Evolutionary conservation across 257 asterid species (phyloP).

Genomic region (Plantago elongata): DNA sequence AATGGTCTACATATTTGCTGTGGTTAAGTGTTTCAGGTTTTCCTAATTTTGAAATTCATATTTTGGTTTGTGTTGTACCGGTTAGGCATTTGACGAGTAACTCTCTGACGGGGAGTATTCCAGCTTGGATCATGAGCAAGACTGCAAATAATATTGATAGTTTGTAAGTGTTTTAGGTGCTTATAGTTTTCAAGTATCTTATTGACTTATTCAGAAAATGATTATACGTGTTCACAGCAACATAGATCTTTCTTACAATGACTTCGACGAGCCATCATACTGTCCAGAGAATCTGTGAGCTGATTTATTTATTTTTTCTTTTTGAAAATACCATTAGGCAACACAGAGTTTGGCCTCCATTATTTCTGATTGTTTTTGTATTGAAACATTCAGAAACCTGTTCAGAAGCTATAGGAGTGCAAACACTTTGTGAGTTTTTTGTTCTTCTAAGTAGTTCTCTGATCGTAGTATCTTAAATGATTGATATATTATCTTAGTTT

Average conservation of each 20-base stretch:
- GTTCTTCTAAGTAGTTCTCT: not conserved
- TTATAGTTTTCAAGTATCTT: no score
- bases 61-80: no score
- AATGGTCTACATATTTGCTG: no score
- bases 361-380: no score
- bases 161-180: no score
- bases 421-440: constrained; percentile 32
- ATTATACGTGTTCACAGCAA: constrained; percentile 27
- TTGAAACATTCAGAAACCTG: constrained; percentile 40
- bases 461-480: not conserved
- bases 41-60: no score
- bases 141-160: no score
- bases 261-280: constrained; percentile 29
- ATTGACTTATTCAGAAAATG: not conserved
- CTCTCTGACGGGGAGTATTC: constrained; percentile 43
- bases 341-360: no score
- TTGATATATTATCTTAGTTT: not conserved
- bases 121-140: constrained; percentile 27
- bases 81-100: constrained; percentile 48
- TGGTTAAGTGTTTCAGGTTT: no score
- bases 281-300: constrained; percentile 48
- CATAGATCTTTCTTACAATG: constrained; percentile 58
- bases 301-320: constrained; percentile 3
- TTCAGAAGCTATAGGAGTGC: constrained; percentile 40
- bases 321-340: not conserved